These are phyloP conservation scores for Cucurbitaria berberidis DNA, from an alignment of 2,329 filamentous ascomycete species.

Conservation along the genomic window DNA sequence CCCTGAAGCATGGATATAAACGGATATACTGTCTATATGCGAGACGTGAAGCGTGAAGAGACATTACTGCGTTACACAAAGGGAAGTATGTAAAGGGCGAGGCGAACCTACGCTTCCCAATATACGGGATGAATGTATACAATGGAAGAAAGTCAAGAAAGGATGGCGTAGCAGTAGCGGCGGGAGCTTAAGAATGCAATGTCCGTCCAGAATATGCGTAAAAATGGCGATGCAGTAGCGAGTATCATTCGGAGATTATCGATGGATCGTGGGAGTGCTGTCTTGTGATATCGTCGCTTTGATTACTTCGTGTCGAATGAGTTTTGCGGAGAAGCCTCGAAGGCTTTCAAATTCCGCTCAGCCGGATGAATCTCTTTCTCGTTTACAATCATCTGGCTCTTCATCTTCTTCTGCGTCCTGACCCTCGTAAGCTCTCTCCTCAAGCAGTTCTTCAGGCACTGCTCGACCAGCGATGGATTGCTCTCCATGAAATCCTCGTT, in stretches of 20 bases:
- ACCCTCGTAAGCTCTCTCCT: constrained; percentile 36
- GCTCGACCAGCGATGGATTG: constrained; percentile 35
- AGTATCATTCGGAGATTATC: neutral
- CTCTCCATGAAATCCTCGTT: constrained; percentile 27
- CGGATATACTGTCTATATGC: neutral
- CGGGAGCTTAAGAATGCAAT: neutral
- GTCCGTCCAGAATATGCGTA: neutral
- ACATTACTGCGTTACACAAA: constrained; percentile 4
- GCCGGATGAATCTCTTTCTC: constrained; percentile 17
- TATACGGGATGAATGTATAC: neutral
- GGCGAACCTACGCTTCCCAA: neutral
- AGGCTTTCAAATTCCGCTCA: neutral
- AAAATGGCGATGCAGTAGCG: neutral
- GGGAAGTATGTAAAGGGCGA: neutral
- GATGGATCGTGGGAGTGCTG: neutral
- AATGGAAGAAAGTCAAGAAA: neutral
- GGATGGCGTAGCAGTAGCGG: neutral
- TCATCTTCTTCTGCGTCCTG: constrained; percentile 22
- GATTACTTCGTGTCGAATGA: too few relatives aligned
- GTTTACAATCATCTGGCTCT: constrained; percentile 20
- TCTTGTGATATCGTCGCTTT: neutral
- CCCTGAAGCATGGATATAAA: neutral
- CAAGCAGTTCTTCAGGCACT: constrained; percentile 42
- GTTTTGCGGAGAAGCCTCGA: neutral
- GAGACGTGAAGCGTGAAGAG: neutral